Evolutionary conservation across 2,329 filamentous ascomycete species (phyloP).

Genomic region (Xylariales sp.): DNA sequence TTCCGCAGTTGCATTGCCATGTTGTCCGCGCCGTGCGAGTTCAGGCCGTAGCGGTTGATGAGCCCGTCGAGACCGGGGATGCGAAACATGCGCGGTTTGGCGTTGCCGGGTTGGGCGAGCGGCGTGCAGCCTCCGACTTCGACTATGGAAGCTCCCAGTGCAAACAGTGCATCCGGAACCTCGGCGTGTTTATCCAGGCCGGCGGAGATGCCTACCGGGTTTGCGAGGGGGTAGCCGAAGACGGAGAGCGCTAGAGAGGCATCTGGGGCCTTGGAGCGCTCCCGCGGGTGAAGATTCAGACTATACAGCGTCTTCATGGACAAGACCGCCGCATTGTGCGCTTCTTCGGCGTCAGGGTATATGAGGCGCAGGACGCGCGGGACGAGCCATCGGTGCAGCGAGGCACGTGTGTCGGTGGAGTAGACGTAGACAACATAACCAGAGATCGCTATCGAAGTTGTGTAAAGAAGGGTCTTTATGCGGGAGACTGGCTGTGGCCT

Average conservation of each 20-base stretch:
- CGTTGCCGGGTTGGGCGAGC: slow-evolving; percentile 81
- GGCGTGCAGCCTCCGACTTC: slow-evolving; percentile 92
- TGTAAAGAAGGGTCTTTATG: slow-evolving; percentile 34
- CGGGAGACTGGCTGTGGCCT: slow-evolving; percentile 22
- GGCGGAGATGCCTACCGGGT: slow-evolving; percentile 91
- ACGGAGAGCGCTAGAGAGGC: slow-evolving; percentile 46
- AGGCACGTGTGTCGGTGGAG: slow-evolving; percentile 69
- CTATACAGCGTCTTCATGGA: slow-evolving; percentile 68
- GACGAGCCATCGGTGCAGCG: slow-evolving; percentile 62
- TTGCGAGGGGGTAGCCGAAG: slow-evolving; percentile 72
- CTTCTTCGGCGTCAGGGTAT: slow-evolving; percentile 79
- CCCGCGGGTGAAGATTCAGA: slow-evolving; percentile 74
- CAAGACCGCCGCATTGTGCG: slow-evolving; percentile 75
- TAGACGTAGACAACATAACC: slow-evolving; percentile 58
- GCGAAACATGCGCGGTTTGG: slow-evolving; percentile 82
- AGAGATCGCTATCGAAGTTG: slow-evolving; percentile 35
- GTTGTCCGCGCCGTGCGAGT: slow-evolving; percentile 82
- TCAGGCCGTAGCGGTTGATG: slow-evolving; percentile 94
- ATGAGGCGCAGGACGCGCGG: slow-evolving; percentile 62
- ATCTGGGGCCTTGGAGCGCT: slow-evolving; percentile 47
- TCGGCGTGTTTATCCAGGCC: slow-evolving; percentile 94
- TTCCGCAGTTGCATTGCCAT: slow-evolving; percentile 76
- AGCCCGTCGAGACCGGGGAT: slow-evolving; percentile 78
- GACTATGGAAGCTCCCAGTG: slow-evolving; percentile 77
- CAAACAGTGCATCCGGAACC: slow-evolving; percentile 79